These are phyloP conservation scores for Simplicillium aogashimaense DNA, from an alignment of 2,329 filamentous ascomycete genomes.

Conservation along the genomic window DNA sequence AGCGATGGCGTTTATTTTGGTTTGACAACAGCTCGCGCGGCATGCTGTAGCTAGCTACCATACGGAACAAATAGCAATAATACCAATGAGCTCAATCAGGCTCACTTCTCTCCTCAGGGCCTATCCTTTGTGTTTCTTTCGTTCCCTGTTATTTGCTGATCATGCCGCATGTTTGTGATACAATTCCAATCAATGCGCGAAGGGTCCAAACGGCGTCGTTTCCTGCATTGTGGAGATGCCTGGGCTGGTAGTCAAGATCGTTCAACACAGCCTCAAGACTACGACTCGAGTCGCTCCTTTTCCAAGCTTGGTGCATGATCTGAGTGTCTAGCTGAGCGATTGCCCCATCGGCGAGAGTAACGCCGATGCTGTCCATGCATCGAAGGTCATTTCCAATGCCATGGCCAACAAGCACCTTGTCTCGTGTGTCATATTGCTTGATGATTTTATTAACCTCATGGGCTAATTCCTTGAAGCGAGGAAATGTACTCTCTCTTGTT, in stretches of 20 bases:
- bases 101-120: slow-evolving; percentile 4
- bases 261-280: slow-evolving; percentile 52
- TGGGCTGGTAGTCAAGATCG: slow-evolving; percentile 51
- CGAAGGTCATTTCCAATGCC: slow-evolving; percentile 57
- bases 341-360: slow-evolving; percentile 44
- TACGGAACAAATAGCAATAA: neutral
- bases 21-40: slow-evolving; percentile 8
- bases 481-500: slow-evolving; percentile 30
- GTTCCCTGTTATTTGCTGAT: slow-evolving; percentile 5
- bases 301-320: slow-evolving; percentile 56
- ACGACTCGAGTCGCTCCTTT: slow-evolving; percentile 38
- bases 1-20: slow-evolving; percentile 35
- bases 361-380: slow-evolving; percentile 57
- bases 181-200: slow-evolving; percentile 53
- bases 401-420: slow-evolving; percentile 73
- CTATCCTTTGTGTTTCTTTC: neutral
- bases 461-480: slow-evolving; percentile 20
- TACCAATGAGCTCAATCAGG: neutral
- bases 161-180: slow-evolving; percentile 12
- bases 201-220: slow-evolving; percentile 80
- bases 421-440: slow-evolving; percentile 25
- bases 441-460: slow-evolving; percentile 22
- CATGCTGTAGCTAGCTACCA: no score
- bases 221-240: slow-evolving; percentile 73
- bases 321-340: slow-evolving; percentile 65